Evolutionary conservation across 2,329 filamentous ascomycete genomes (phyloP), one percentile per base, ranked within the genome.

Genomic region (Purpureocillium takamizusanense): DNA sequence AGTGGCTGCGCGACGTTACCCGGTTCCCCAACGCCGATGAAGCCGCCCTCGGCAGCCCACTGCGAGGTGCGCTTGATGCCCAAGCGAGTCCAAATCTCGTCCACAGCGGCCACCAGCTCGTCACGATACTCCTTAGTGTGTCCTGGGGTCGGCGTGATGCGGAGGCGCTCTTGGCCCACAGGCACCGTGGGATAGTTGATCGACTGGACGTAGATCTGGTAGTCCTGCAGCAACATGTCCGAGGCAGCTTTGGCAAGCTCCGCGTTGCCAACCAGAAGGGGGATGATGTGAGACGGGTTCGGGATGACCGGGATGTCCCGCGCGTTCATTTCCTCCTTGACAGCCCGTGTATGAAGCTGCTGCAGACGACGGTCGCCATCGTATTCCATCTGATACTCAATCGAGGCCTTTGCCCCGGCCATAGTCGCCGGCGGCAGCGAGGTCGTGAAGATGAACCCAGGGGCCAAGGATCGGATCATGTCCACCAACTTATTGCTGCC

Each of bases 141-240:
- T 32, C 92, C 92, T 0, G 92, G 92, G 1, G 92, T 98, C 0
- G 92, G 92, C 2, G 92, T 98, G 61, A 98, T 87, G 49, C 92
- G 84, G 40, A 98, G 81, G 42, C 92, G 82, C 65, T 98, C 92
- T 69, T 98, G 89, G n/a, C 92, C 92, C 7, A 94, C 87, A 3
- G 92, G 92, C 3, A 98, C 92, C 37, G 92, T 98, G 2, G 92
- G 92, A 65, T 97, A 97, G 69, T 98, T 98, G 74, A 98, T 97
- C 39, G 87, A 88, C 66, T 98, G 92, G 18, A 98, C 92, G 59
- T 98, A 98, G 57, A 98, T 95, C 44, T 81, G 78, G 69, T 95
- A 85, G 49, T 94, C 83, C 49, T 84, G 80, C 12, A 98, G 76
- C 16, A 98, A 78, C 69, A 94, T 79, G 58, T 98, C 92, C 17